phyloP scores from a whole-genome alignment of 768 basidiomycete species.

The Rhizopogon roseolus region DNA sequence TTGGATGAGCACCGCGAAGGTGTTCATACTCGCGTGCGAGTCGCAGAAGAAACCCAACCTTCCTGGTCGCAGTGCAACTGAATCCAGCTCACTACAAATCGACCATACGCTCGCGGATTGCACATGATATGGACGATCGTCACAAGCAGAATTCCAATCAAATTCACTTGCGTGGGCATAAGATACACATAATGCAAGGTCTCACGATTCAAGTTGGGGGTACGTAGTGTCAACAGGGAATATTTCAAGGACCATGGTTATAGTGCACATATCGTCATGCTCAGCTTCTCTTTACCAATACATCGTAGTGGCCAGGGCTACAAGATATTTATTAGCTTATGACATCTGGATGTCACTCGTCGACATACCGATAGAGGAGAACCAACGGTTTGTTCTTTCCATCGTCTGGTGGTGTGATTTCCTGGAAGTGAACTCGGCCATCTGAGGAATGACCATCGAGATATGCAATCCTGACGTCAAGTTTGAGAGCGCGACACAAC shows the following conservation, averaged over 20 bases:
- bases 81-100: too few relatives aligned
- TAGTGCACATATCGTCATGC: background rate
- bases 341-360: background rate
- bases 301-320: conserved; percentile 90
- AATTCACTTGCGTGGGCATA: too few relatives aligned
- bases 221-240: background rate
- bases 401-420: conserved; percentile 37
- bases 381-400: conserved; percentile 48
- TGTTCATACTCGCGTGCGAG: too few relatives aligned
- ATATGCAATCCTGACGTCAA: conserved; percentile 74
- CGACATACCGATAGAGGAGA: conserved; percentile 68
- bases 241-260: background rate
- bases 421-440: conserved; percentile 61
- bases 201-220: too few relatives aligned
- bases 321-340: conserved; percentile 3
- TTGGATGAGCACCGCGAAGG: too few relatives aligned
- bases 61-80: too few relatives aligned
- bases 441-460: conserved; percentile 58
- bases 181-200: too few relatives aligned
- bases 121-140: too few relatives aligned
- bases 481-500: conserved; percentile 57
- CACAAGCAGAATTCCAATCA: too few relatives aligned
- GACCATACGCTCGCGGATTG: too few relatives aligned
- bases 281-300: conserved; percentile 26
- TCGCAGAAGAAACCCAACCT: too few relatives aligned